Evolutionary conservation across 352 stramenopile species (phyloP).

Genomic region (Salisapilia sapeloensis): DNA sequence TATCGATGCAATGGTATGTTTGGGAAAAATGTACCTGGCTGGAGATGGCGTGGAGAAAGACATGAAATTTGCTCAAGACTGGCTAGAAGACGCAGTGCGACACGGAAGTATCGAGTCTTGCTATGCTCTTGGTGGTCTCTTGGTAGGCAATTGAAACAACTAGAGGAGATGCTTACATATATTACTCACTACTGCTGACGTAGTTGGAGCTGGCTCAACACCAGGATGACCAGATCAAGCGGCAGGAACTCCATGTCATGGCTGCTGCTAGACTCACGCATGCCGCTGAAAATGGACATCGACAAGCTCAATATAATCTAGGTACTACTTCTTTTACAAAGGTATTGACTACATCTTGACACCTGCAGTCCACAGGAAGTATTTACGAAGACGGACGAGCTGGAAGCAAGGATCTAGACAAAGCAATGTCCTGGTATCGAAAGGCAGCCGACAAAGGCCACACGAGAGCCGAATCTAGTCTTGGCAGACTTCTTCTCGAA

Average conservation of each 20-base stretch:
- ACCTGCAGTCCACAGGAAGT: slow-evolving; percentile 4
- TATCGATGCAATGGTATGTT: slow-evolving; percentile 24
- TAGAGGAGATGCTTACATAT: background rate
- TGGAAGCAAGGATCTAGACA: slow-evolving; percentile 4
- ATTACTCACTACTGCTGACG: no score
- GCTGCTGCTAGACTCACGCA: slow-evolving; percentile 21
- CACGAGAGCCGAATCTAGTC: slow-evolving; percentile 20
- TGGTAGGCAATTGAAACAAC: slow-evolving; percentile 11
- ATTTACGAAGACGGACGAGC: slow-evolving; percentile 17
- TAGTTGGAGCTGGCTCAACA: slow-evolving; percentile 31
- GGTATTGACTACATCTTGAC: background rate
- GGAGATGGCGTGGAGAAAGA: slow-evolving; percentile 33
- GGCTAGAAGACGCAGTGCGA: slow-evolving; percentile 18
- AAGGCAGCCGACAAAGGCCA: slow-evolving; percentile 34
- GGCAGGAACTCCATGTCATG: slow-evolving; percentile 16
- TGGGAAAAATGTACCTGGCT: slow-evolving; percentile 41
- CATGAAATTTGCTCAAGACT: slow-evolving; percentile 27
- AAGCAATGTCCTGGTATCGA: slow-evolving; percentile 25
- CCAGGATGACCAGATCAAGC: slow-evolving; percentile 11
- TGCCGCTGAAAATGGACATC: slow-evolving; percentile 31
- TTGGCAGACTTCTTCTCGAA: slow-evolving; percentile 24
- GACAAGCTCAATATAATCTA: slow-evolving; percentile 32
- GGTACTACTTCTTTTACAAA: slow-evolving; percentile 6
- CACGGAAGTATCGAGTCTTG: slow-evolving; percentile 23
- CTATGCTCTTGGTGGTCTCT: slow-evolving; percentile 27